Evolutionary conservation across 805 yeast genomes (phyloP).

Genomic region (Dipodascus geniculatus): DNA sequence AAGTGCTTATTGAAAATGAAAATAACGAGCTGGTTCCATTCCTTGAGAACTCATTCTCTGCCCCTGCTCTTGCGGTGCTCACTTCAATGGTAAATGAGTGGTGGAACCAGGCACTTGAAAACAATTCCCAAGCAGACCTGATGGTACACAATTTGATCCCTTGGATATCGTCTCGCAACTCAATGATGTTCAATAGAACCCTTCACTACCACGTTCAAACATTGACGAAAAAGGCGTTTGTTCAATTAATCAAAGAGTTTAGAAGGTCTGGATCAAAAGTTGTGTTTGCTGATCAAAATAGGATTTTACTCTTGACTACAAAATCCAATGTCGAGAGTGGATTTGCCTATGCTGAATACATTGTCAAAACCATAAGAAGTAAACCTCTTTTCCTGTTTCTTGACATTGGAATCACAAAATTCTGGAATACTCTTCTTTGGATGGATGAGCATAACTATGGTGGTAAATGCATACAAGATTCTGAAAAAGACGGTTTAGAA

Average conservation of each 20-base stretch:
- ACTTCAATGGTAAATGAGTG: slow-evolving; percentile 69
- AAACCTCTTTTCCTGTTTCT: slow-evolving; percentile 74
- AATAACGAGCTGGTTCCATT: slow-evolving; percentile 29
- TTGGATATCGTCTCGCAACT: slow-evolving; percentile 75
- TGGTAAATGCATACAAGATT: slow-evolving; percentile 37
- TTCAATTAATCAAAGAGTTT: slow-evolving; percentile 74
- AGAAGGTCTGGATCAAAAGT: slow-evolving; percentile 66
- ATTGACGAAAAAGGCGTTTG: slow-evolving; percentile 66
- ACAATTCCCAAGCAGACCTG: slow-evolving; percentile 58
- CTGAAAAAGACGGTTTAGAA: slow-evolving; percentile 19
- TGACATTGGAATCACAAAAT: slow-evolving; percentile 59
- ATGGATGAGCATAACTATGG: slow-evolving; percentile 85
- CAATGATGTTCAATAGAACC: slow-evolving; percentile 63
- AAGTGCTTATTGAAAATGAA: slow-evolving; percentile 33
- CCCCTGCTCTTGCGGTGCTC: slow-evolving; percentile 58
- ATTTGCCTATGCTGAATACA: slow-evolving; percentile 80
- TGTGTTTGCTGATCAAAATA: slow-evolving; percentile 70
- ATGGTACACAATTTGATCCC: slow-evolving; percentile 69
- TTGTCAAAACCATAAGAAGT: slow-evolving; percentile 63
- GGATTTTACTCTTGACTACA: slow-evolving; percentile 57
- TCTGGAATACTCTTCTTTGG: slow-evolving; percentile 94
- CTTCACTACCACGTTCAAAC: slow-evolving; percentile 82
- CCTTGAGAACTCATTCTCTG: slow-evolving; percentile 75
- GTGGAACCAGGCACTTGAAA: slow-evolving; percentile 86
- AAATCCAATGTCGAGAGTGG: slow-evolving; percentile 77